Percentiles rank a stretch among this genome's conserved stretches.
These are phyloP conservation scores for Pholiota conissans DNA, from an alignment of 768 basidiomycete genomes.

Conservation along the genomic window DNA sequence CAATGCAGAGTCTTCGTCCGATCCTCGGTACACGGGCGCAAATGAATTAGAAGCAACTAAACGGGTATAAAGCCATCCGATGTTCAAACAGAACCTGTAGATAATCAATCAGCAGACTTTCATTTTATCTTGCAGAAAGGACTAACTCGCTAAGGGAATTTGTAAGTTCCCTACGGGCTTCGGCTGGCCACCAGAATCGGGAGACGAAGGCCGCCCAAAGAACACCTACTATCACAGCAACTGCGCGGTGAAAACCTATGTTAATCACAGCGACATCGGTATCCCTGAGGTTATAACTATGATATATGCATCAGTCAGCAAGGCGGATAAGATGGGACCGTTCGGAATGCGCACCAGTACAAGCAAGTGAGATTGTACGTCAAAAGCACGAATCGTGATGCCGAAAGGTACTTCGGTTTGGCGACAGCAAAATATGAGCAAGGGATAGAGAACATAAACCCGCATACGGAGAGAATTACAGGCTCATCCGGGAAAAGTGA, in stretches of 20 bases:
- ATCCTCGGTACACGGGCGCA: conserved; percentile 44
- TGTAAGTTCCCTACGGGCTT: conserved; percentile 86
- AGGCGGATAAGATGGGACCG: not conserved
- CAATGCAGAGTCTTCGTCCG: conserved; percentile 25
- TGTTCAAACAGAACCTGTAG: conserved; percentile 83
- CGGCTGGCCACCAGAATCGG: conserved; percentile 94
- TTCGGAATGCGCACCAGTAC: conserved; percentile 46
- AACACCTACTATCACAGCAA: conserved; percentile 83
- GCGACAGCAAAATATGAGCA: conserved; percentile 91
- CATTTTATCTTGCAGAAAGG: not conserved
- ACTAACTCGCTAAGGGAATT: conserved; percentile 77
- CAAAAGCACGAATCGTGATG: conserved; percentile 78
- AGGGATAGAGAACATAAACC: conserved; percentile 88
- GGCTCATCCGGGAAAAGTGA: conserved; percentile 76
- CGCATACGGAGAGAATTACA: conserved; percentile 73
- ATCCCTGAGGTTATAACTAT: conserved; percentile 79
- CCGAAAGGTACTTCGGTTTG: conserved; percentile 72
- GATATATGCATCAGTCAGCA: not conserved
- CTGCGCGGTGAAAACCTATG: conserved; percentile 75
- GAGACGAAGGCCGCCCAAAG: conserved; percentile 89
- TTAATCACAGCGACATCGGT: conserved; percentile 57
- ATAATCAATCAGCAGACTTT: not conserved
- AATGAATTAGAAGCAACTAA: conserved; percentile 87
- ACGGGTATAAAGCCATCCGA: conserved; percentile 93
- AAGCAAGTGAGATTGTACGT: conserved; percentile 90